Conservation (phyloP, 2,329 filamentous ascomycete species). For the Simplicillium sp. region DNA sequence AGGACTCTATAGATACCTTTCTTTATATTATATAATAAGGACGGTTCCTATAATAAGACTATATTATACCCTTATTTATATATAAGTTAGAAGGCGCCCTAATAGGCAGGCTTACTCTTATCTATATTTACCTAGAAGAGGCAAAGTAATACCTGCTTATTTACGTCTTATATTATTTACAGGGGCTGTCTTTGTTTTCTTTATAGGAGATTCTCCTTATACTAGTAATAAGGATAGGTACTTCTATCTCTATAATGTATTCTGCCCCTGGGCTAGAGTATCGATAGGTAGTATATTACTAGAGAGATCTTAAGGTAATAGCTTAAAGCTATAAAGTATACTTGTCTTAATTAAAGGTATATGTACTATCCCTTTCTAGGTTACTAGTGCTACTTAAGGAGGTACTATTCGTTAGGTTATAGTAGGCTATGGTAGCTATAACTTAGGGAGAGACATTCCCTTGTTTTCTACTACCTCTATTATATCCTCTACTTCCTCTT, state of each 20-base stretch:
- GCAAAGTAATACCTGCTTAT: background rate
- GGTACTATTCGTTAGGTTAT: no score
- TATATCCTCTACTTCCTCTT: no score
- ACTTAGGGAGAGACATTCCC: no score
- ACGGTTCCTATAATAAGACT: background rate
- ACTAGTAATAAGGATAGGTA: background rate
- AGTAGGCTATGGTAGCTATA: no score
- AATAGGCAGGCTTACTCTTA: background rate
- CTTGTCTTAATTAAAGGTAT: no score
- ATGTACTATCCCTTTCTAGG: no score
- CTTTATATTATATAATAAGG: background rate
- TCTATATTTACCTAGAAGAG: constrained; percentile 1
- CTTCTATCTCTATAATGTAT: background rate
- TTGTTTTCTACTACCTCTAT: no score
- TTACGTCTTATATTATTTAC: background rate
- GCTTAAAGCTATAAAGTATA: no score
- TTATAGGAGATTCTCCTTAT: background rate
- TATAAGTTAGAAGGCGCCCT: constrained; percentile 1
- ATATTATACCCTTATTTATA: constrained; percentile 2
- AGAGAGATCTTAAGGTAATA: no score
- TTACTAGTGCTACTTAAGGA: no score
- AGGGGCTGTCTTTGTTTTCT: background rate
- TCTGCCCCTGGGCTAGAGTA: no score
- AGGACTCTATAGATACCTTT: constrained; percentile 1
- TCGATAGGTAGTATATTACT: no score